Base-by-base conservation (phyloP, 345 rosid species). In the Erodium maritimum region DNA sequence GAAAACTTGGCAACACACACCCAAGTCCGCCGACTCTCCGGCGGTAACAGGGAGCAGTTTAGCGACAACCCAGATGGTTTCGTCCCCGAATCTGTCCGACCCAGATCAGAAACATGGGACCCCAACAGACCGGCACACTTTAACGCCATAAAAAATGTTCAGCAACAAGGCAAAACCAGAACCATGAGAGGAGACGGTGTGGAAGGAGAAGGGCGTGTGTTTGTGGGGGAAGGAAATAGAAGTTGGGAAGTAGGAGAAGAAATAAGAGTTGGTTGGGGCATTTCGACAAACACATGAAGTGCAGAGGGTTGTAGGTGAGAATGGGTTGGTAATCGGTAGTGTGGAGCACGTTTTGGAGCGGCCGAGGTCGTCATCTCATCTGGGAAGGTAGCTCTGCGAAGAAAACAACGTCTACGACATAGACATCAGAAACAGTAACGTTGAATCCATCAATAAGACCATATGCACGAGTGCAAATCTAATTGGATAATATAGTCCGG, bases 141-240 rank as follows among this genome's bases (percentile, higher is more conserved):
- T 42, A 69, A 37, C 29, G 74, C 77, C 79, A 75, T 78, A 45
- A 23, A 53, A 46, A 55, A 33, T 21, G 21, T 9, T 4, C 2
- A 22, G 22, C 9, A 55, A 21, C 37, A 6, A 29, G 9, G 5
- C 37, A n/a, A n/a, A n/a, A n/a, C n/a, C n/a, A n/a, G n/a, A n/a
- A n/a, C n/a, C n/a, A 46, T 46, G n/a, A 17, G n/a, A 11, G n/a
- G 51, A 2, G 51, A 46, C 6, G 2, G 2, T 2, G 14, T 17
- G 51, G 51, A 3, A 1, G 19, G n/a, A 1, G n/a, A n/a, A n/a
- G n/a, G n/a, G n/a, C n/a, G n/a, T n/a, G n/a, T n/a, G n/a, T n/a
- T n/a, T n/a, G n/a, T n/a, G n/a, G n/a, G n/a, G n/a, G n/a, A n/a
- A n/a, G n/a, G n/a, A n/a, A n/a, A n/a, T n/a, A n/a, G n/a, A n/a